Evolutionary conservation across 495 filamentous ascomycete genomes (phyloP).

Genomic region (Jackrogersella multiformis): DNA sequence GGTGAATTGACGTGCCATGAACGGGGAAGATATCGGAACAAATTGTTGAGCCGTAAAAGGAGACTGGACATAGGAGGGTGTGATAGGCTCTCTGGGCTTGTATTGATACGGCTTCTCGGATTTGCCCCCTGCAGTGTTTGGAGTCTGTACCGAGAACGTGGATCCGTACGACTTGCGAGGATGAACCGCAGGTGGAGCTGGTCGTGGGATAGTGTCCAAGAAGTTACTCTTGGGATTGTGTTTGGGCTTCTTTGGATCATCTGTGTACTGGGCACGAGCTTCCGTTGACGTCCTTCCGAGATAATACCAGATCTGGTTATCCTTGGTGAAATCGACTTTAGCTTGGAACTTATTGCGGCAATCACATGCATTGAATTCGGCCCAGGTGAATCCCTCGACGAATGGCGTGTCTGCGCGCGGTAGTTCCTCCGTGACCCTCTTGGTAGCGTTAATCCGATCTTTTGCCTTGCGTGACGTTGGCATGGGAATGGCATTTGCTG

Average conservation of each 20-base stretch:
- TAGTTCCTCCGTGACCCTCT: conserved; percentile 64
- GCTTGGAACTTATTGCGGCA: conserved; percentile 49
- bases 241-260: conserved; percentile 68
- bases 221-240: conserved; percentile 70
- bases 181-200: conserved; percentile 46
- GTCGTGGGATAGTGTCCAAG: conserved; percentile 68
- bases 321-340: conserved; percentile 73
- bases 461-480: conserved; percentile 64
- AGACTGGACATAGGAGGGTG: conserved; percentile 44
- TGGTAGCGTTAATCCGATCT: conserved; percentile 64
- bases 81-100: conserved; percentile 57
- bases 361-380: conserved; percentile 76
- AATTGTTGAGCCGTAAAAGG: conserved; percentile 54
- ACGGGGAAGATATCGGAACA: conserved; percentile 42
- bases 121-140: conserved; percentile 34
- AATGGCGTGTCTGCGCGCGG: conserved; percentile 76
- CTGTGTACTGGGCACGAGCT: conserved; percentile 90
- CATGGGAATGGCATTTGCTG: conserved; percentile 65
- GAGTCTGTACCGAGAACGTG: conserved; percentile 43
- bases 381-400: conserved; percentile 75
- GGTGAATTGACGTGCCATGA: conserved; percentile 35
- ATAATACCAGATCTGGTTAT: conserved; percentile 88
- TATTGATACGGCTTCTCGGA: conserved; percentile 63
- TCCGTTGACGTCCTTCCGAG: conserved; percentile 88
- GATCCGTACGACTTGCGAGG: conserved; percentile 47